Percentiles rank a stretch among this genome's conserved stretches.
Evolutionary conservation across 805 yeast species (phyloP).

Genomic region (Myxozyma udenii): DNA sequence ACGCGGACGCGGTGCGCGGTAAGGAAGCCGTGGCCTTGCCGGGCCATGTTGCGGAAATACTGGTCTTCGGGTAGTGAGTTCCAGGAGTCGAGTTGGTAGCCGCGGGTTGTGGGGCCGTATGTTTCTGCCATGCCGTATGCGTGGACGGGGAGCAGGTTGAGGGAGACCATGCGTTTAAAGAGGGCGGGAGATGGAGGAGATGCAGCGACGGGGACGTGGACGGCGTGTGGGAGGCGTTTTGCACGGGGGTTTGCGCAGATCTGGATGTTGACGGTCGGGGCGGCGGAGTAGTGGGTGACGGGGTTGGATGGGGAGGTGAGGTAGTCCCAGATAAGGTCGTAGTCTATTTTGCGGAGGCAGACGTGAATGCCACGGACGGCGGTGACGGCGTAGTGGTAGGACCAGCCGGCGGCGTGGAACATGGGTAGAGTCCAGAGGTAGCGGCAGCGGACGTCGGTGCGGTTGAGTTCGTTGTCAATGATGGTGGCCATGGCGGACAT

Average conservation of each 20-base stretch:
- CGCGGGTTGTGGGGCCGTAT: slow-evolving; percentile 39
- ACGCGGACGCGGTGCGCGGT: slow-evolving; percentile 35
- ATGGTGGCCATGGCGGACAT: slow-evolving; percentile 36
- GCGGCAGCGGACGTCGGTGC: slow-evolving; percentile 35
- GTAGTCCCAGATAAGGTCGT: slow-evolving; percentile 37
- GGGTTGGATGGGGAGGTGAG: slow-evolving; percentile 31
- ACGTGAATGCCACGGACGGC: slow-evolving; percentile 41
- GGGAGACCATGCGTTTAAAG: slow-evolving; percentile 37
- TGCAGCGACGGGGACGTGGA: slow-evolving; percentile 40
- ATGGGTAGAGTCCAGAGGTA: slow-evolving; percentile 42
- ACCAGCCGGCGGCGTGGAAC: slow-evolving; percentile 43
- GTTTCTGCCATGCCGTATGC: slow-evolving; percentile 41
- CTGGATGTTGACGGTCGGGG: slow-evolving; percentile 41
- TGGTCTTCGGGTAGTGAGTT: slow-evolving; percentile 32
- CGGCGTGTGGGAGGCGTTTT: slow-evolving; percentile 31
- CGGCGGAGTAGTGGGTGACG: slow-evolving; percentile 39
- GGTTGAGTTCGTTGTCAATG: slow-evolving; percentile 37
- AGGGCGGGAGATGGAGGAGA: slow-evolving; percentile 40
- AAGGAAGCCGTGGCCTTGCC: slow-evolving; percentile 39
- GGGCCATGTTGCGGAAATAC: slow-evolving; percentile 34
- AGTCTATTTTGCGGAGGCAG: slow-evolving; percentile 38
- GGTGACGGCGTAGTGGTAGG: slow-evolving; percentile 41
- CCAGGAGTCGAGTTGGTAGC: slow-evolving; percentile 38
- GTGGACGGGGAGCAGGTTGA: slow-evolving; percentile 39
- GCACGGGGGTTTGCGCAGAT: slow-evolving; percentile 37